Conservation (phyloP, 768 basidiomycete genomes). For the Coprinellus aureogranulatus region DNA sequence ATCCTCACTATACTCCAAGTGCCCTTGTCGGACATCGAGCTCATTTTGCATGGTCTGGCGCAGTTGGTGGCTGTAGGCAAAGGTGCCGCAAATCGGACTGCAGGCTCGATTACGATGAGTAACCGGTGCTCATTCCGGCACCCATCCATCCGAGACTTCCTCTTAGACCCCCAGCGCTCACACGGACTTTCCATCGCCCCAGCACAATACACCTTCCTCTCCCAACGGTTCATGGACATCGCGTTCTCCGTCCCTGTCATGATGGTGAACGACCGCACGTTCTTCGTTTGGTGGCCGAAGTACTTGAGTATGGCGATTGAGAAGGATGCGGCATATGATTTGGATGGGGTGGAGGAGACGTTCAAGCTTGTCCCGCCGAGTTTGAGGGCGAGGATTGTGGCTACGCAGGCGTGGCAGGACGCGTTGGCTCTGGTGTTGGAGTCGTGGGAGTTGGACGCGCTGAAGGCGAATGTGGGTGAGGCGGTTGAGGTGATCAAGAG, state of each 20-base stretch:
- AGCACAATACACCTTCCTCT: background rate
- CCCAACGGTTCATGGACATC: background rate
- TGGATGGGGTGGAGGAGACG: background rate
- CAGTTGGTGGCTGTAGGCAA: background rate
- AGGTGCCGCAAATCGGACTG: background rate
- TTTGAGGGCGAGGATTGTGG: background rate
- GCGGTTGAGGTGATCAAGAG: background rate
- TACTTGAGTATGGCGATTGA: background rate
- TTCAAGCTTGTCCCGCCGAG: background rate
- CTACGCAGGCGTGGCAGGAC: background rate
- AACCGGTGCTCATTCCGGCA: background rate
- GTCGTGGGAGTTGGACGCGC: background rate
- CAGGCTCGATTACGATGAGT: background rate
- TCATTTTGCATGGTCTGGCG: background rate
- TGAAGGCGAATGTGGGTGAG: background rate
- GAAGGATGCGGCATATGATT: background rate
- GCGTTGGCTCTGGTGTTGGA: background rate
- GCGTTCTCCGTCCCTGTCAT: background rate
- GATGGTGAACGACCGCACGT: background rate
- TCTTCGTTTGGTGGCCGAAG: background rate
- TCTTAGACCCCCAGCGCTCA: background rate
- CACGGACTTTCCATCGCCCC: background rate
- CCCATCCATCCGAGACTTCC: background rate
- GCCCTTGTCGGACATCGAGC: background rate
- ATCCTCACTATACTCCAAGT: conserved; percentile 1